A percentile compares a stretch with the other conserved stretches of the same genome.
Conservation (phyloP, 2,329 filamentous ascomycete species). For the Plectosphaerella sp. region DNA sequence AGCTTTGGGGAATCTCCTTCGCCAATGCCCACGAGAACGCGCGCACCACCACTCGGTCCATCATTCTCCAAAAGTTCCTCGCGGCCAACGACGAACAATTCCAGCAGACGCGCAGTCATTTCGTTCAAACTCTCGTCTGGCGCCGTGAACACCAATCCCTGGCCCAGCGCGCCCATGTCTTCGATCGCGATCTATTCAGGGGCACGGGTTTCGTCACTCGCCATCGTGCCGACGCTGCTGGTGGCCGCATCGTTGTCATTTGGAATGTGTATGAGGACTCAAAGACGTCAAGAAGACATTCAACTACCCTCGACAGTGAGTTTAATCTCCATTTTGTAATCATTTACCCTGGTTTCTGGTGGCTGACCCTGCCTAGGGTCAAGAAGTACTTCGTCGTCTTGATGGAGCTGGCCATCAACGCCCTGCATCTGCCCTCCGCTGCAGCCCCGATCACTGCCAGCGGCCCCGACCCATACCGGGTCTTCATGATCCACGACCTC, state of each 20-base stretch:
- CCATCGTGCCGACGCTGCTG: conserved; percentile 52
- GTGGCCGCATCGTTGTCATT: conserved; percentile 64
- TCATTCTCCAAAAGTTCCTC: conserved; percentile 89
- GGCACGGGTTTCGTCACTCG: conserved; percentile 76
- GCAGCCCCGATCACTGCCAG: conserved; percentile 68
- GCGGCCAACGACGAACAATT: conserved; percentile 81
- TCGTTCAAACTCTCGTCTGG: conserved; percentile 77
- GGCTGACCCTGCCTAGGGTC: conserved; percentile 10
- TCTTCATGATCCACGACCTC: conserved; percentile 90
- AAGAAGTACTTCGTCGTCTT: conserved; percentile 44
- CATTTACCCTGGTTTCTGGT: no score
- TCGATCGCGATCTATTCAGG: conserved; percentile 66
- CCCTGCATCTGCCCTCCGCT: conserved; percentile 66
- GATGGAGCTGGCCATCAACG: conserved; percentile 80
- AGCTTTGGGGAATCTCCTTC: conserved; percentile 85
- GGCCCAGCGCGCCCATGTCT: conserved; percentile 58
- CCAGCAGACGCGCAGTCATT: conserved; percentile 69
- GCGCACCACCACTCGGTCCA: conserved; percentile 61
- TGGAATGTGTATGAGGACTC: conserved; percentile 91
- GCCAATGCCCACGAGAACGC: conserved; percentile 36
- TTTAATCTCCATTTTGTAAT: no score
- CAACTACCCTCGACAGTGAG: conserved; percentile 74
- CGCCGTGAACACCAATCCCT: conserved; percentile 68
- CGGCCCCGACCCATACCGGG: conserved; percentile 79
- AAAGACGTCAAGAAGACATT: conserved; percentile 83